Percentiles rank a stretch among this genome's conserved stretches.
phyloP scores from a whole-genome alignment of 495 filamentous ascomycete species.

The Thermothielavioides terrestris region DNA sequence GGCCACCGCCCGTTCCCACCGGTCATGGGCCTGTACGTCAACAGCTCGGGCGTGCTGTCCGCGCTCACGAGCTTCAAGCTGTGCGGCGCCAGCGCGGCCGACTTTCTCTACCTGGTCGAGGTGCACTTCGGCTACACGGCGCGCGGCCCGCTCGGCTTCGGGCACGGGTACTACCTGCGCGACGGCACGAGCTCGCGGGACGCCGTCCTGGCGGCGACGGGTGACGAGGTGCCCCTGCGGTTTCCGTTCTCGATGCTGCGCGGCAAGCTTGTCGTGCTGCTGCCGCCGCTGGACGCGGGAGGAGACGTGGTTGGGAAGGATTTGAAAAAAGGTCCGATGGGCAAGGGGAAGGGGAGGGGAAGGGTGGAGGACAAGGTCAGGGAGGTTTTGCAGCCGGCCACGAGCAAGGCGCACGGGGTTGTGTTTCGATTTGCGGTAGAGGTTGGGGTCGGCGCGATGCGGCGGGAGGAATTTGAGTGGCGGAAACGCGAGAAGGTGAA shows the following conservation, averaged over 20 bases:
- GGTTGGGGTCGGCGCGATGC: neutral
- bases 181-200: conserved; percentile 1
- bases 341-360: too few species aligned
- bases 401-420: neutral
- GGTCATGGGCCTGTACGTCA: conserved; percentile 9
- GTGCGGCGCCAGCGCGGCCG: neutral
- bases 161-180: conserved; percentile 9
- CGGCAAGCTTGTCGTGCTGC: neutral
- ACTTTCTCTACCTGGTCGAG: conserved; percentile 6
- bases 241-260: neutral
- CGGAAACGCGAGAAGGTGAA: neutral
- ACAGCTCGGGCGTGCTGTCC: neutral
- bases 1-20: conserved; percentile 9
- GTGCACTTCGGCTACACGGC: conserved; percentile 4
- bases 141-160: conserved; percentile 6
- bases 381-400: neutral
- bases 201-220: conserved; percentile 5
- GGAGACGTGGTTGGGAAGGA: too few species aligned
- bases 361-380: neutral
- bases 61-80: conserved; percentile 5
- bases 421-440: conserved; percentile 1
- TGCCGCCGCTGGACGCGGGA: conserved; percentile 2
- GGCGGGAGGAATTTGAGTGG: conserved; percentile 13
- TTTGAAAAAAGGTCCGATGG: too few species aligned
- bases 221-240: conserved; percentile 1